A percentile compares a stretch with the other conserved stretches of the same genome.
Evolutionary conservation across 164 flowering plant genomes (phyloP).

Genomic region (Kalanchoe fedtschenkoi): DNA sequence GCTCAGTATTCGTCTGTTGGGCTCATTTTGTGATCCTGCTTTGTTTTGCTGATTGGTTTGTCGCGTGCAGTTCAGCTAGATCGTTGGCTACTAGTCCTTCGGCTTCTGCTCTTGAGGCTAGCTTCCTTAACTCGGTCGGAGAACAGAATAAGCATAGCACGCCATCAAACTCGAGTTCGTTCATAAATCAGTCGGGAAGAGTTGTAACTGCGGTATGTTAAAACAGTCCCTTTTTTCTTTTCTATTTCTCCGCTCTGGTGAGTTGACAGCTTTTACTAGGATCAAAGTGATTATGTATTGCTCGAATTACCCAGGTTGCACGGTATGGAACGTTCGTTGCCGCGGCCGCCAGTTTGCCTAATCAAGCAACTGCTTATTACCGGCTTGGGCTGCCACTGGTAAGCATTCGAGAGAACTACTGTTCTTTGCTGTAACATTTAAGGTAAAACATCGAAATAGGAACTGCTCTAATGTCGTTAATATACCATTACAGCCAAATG

Average conservation of each 20-base stretch:
- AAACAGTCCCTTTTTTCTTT: too few relatives aligned
- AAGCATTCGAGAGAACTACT: neutral
- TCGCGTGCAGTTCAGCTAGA: neutral
- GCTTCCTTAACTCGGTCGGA: neutral
- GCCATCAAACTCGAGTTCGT: neutral
- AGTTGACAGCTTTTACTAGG: too few relatives aligned
- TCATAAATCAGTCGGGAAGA: neutral
- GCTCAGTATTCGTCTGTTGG: neutral
- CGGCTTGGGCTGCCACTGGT: neutral
- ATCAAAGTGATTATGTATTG: neutral
- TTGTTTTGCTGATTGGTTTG: neutral
- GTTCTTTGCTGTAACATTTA: neutral
- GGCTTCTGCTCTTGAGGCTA: neutral
- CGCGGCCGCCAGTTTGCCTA: neutral
- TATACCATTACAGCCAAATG: neutral
- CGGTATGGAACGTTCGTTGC: neutral
- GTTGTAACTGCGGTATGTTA: neutral
- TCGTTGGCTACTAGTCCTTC: constrained; percentile 1
- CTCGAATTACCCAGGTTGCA: neutral
- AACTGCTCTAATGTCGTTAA: neutral
- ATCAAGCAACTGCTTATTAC: neutral
- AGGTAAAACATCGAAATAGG: neutral
- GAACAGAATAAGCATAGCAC: neutral
- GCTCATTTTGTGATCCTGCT: neutral
- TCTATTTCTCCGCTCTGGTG: too few relatives aligned